Evolutionary conservation across 805 yeast species (phyloP).

Genomic region (Candida anglica): DNA sequence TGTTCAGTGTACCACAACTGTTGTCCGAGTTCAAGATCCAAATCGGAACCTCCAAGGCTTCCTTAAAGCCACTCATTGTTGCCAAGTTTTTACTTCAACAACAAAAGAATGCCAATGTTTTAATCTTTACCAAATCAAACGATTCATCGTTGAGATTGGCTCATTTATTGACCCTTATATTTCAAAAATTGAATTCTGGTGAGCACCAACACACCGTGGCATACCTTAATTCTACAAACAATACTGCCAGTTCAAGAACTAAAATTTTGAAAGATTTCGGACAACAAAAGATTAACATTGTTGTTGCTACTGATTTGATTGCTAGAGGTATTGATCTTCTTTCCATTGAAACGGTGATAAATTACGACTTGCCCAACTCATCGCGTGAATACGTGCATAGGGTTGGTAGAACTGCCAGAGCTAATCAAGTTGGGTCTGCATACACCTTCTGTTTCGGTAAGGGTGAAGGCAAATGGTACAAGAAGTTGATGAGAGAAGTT

Average conservation of each 20-base stretch:
- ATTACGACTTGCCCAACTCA: conserved; percentile 87
- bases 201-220: conserved; percentile 22
- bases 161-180: conserved; percentile 48
- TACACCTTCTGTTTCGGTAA: conserved; percentile 69
- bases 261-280: conserved; percentile 60
- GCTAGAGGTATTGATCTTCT: conserved; percentile 92
- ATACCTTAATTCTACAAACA: conserved; percentile 58
- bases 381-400: conserved; percentile 92
- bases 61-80: conserved; percentile 72
- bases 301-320: conserved; percentile 83
- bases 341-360: conserved; percentile 69
- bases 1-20: conserved; percentile 57
- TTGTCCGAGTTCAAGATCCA: conserved; percentile 44
- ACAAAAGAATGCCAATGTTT: conserved; percentile 36
- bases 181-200: conserved; percentile 14
- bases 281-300: conserved; percentile 46
- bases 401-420: conserved; percentile 97
- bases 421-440: conserved; percentile 74
- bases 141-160: conserved; percentile 84
- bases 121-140: conserved; percentile 71
- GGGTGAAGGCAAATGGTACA: conserved; percentile 70
- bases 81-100: conserved; percentile 45
- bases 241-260: conserved; percentile 45
- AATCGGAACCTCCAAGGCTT: conserved; percentile 31
- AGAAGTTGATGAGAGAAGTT: conserved; percentile 46